Percentiles rank a stretch among this genome's conserved stretches.
Evolutionary conservation across 164 flowering plant genomes (phyloP).

Genomic region (Pachysandra terminalis): DNA sequence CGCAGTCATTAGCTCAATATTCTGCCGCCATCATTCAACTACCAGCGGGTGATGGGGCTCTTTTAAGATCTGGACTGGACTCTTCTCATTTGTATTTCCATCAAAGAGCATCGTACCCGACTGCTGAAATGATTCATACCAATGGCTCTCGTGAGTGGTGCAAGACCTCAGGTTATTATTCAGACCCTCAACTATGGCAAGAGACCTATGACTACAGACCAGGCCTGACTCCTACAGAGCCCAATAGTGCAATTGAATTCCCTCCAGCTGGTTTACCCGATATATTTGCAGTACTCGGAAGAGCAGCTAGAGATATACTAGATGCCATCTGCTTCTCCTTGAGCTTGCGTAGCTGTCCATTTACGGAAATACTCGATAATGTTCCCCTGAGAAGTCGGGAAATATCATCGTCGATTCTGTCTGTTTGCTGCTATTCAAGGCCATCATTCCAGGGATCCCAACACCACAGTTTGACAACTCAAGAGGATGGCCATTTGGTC

Average conservation of each 20-base stretch:
- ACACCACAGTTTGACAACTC: constrained; percentile 60
- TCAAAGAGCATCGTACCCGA: constrained; percentile 64
- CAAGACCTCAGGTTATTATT: constrained; percentile 85
- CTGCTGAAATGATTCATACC: constrained; percentile 55
- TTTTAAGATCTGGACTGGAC: constrained; percentile 80
- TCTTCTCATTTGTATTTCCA: constrained; percentile 85
- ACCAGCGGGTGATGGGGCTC: constrained; percentile 63
- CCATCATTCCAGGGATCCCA: constrained; percentile 83
- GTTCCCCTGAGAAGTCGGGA: constrained; percentile 79
- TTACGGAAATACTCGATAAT: constrained; percentile 85
- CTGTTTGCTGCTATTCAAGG: constrained; percentile 84
- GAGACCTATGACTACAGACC: constrained; percentile 88
- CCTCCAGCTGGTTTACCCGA: constrained; percentile 90
- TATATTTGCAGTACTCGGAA: constrained; percentile 76
- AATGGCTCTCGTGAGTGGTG: constrained; percentile 89
- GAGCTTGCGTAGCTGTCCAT: constrained; percentile 85
- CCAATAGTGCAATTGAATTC: constrained; percentile 56
- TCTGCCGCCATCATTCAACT: constrained; percentile 91
- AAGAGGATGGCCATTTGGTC: constrained; percentile 74
- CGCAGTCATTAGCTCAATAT: constrained; percentile 87
- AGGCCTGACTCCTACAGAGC: constrained; percentile 64
- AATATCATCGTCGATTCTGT: constrained; percentile 84
- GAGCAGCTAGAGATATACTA: constrained; percentile 73
- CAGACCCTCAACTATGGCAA: constrained; percentile 79
- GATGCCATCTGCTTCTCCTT: constrained; percentile 85